Conservation (phyloP, 2,329 filamentous ascomycete genomes). For the Cytospora leucostoma region DNA sequence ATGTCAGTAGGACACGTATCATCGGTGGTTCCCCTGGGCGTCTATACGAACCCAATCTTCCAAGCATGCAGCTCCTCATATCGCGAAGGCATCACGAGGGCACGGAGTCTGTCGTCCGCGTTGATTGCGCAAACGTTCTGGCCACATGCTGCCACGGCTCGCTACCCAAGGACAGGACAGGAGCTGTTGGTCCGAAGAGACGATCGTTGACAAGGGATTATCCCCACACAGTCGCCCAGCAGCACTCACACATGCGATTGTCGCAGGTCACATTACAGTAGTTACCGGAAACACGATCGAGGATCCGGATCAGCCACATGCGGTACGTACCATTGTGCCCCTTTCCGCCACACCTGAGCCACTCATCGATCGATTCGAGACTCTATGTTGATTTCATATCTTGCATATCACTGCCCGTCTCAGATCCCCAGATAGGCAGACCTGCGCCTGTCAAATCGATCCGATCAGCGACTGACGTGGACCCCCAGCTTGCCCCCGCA, state of each 20-base stretch:
- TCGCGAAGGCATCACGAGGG: slow-evolving; percentile 1
- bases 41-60: neutral
- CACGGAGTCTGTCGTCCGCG: neutral
- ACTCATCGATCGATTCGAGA: neutral
- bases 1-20: neutral
- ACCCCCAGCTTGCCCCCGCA: neutral
- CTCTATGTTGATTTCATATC: neutral
- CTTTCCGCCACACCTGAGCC: neutral
- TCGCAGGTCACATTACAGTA: neutral
- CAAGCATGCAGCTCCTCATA: neutral
- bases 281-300: neutral
- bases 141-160: neutral
- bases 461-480: neutral
- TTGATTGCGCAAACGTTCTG: neutral
- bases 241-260: neutral
- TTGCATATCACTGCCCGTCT: neutral
- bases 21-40: neutral
- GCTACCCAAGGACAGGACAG: neutral
- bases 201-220: neutral
- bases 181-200: neutral
- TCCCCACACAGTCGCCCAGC: neutral
- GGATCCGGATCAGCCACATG: neutral
- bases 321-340: neutral
- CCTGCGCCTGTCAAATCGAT: neutral
- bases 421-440: neutral